These are phyloP conservation scores for Mangifera indica DNA, from an alignment of 345 rosid genomes.

Conservation along the genomic window DNA sequence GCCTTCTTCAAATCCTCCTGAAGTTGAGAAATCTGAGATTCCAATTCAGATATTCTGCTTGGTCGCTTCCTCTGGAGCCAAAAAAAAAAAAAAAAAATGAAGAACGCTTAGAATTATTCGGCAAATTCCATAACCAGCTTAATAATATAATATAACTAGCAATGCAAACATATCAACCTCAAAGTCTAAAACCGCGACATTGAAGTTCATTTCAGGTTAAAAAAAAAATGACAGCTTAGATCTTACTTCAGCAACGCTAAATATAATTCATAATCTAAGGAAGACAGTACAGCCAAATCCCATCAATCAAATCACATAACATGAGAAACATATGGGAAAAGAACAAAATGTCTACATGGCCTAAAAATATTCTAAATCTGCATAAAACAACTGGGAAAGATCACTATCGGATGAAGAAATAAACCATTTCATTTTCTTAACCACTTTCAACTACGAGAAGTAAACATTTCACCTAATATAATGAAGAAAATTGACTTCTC, in stretches of 20 bases:
- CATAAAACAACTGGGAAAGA: neutral
- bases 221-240: neutral
- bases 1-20: conserved; percentile 85
- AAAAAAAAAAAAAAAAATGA: conserved; percentile 17
- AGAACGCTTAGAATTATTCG: conserved; percentile 10
- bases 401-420: neutral
- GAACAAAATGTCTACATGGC: neutral
- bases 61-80: conserved; percentile 79
- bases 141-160: neutral
- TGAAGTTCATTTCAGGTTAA: neutral
- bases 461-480: conserved; percentile 35
- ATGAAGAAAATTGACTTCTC: neutral
- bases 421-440: neutral
- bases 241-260: neutral
- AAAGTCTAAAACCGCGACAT: neutral
- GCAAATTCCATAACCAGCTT: neutral
- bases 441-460: conserved; percentile 30
- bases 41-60: conserved; percentile 76
- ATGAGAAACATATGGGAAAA: neutral
- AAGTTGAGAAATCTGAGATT: conserved; percentile 63
- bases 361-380: neutral
- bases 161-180: neutral
- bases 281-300: neutral
- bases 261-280: neutral
- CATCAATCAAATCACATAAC: neutral